Evolutionary conservation across 805 yeast species (phyloP).

Genomic region (Brettanomyces anomalus): DNA sequence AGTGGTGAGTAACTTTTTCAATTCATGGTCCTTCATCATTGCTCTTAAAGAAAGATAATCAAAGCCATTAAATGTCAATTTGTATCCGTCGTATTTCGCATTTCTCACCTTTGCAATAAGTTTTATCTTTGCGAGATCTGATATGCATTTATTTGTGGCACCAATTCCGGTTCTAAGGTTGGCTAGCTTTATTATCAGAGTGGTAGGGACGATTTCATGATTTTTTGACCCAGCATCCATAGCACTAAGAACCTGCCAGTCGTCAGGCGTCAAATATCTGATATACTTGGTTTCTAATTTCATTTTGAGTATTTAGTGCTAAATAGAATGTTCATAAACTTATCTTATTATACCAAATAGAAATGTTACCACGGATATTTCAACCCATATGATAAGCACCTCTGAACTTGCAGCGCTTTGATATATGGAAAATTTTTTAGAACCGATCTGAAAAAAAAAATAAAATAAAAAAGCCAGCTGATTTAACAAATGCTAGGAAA

Average conservation of each 20-base stretch:
- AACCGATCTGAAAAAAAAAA: too few relatives aligned
- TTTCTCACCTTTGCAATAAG: conserved; percentile 72
- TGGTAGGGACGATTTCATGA: conserved; percentile 92
- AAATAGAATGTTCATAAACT: neutral
- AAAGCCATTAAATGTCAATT: conserved; percentile 80
- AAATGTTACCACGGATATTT: too few relatives aligned
- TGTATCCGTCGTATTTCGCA: conserved; percentile 92
- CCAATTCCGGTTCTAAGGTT: conserved; percentile 61
- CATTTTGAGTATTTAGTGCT: conserved; percentile 44
- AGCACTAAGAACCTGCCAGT: conserved; percentile 81
- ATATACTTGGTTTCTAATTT: conserved; percentile 88
- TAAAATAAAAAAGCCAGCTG: too few relatives aligned
- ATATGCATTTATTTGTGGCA: conserved; percentile 68
- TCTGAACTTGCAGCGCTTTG: too few relatives aligned
- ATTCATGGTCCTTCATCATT: conserved; percentile 62
- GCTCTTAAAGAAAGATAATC: conserved; percentile 88
- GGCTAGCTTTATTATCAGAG: conserved; percentile 70
- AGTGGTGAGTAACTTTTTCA: conserved; percentile 74
- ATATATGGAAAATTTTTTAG: too few relatives aligned
- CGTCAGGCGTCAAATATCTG: conserved; percentile 88
- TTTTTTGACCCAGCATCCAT: conserved; percentile 85
- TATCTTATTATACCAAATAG: neutral
- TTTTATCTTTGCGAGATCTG: conserved; percentile 81
- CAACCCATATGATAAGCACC: too few relatives aligned
- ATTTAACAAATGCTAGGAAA: too few relatives aligned